Evolutionary conservation across 805 yeast genomes (phyloP).

Genomic region (Kluyveromyces starmeri): DNA sequence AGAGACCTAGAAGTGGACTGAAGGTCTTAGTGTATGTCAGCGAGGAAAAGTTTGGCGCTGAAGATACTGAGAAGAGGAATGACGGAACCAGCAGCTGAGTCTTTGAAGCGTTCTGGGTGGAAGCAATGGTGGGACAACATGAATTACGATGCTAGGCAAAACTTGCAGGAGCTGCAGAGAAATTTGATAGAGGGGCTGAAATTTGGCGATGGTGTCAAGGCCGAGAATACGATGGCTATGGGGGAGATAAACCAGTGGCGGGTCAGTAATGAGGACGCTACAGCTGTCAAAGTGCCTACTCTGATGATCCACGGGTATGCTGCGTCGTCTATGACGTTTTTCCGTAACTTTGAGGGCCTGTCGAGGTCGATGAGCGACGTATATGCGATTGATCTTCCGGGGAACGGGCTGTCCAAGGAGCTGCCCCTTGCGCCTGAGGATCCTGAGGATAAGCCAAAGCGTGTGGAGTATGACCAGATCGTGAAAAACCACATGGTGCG

Average conservation of each 20-base stretch:
- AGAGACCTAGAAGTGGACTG: no score
- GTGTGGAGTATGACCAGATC: constrained; percentile 6
- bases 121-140: constrained; percentile 6
- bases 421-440: constrained; percentile 25
- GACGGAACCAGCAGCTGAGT: constrained; percentile 2
- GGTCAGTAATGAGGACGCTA: constrained; percentile 20
- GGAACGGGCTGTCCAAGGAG: constrained; percentile 52
- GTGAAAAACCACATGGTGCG: constrained; percentile 7
- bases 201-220: constrained; percentile 10
- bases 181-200: constrained; percentile 16
- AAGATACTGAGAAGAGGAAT: constrained; percentile 6
- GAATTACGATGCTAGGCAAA: constrained; percentile 1
- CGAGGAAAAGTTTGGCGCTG: constrained; percentile 3
- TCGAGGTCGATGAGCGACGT: constrained; percentile 41
- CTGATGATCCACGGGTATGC: constrained; percentile 87
- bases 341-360: constrained; percentile 54
- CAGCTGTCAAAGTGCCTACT: constrained; percentile 27
- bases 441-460: constrained; percentile 18
- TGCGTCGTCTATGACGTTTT: constrained; percentile 77
- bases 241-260: constrained; percentile 27
- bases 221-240: constrained; percentile 14
- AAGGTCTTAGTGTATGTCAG: constrained; percentile 1
- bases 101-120: constrained; percentile 9
- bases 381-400: constrained; percentile 64
- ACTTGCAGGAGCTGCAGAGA: constrained; percentile 17